phyloP scores from a whole-genome alignment of 148 eudicot species.

The Pouteria glomerata region DNA sequence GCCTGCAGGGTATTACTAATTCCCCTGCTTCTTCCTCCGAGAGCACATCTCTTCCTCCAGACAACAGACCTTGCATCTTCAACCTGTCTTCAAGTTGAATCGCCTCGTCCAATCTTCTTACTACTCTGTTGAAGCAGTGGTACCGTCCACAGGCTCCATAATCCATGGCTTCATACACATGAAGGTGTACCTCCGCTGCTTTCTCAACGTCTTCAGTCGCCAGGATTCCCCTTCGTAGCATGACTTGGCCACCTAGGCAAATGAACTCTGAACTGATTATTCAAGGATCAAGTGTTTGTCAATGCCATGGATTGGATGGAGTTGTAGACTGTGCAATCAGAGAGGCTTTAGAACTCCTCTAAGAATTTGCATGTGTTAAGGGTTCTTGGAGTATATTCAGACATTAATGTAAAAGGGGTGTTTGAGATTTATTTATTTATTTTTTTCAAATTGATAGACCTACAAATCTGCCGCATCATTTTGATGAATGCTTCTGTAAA shows the following conservation, averaged over 20 bases:
- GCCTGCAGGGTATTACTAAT: slow-evolving; percentile 9
- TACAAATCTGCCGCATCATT: no score
- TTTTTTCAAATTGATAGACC: no score
- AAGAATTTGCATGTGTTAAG: no score
- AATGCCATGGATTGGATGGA: not conserved
- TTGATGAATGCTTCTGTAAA: no score
- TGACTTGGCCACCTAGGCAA: slow-evolving; percentile 17
- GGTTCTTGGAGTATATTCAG: no score
- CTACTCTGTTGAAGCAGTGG: slow-evolving; percentile 17
- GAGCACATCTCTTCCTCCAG: not conserved
- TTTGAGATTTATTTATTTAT: no score
- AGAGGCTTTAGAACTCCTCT: no score
- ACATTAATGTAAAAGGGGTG: no score
- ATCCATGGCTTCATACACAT: slow-evolving; percentile 25
- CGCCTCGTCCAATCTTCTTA: slow-evolving; percentile 14
- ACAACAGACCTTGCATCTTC: slow-evolving; percentile 4
- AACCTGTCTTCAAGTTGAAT: slow-evolving; percentile 19
- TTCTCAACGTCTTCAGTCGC: slow-evolving; percentile 19
- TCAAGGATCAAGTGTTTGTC: not conserved
- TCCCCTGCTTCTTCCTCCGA: slow-evolving; percentile 1
- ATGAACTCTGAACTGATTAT: not conserved
- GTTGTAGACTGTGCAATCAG: no score
- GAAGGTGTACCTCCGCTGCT: slow-evolving; percentile 23
- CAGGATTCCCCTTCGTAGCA: slow-evolving; percentile 21
- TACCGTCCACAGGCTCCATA: slow-evolving; percentile 25